These are phyloP conservation scores for Capronia coronata DNA, from an alignment of 2,329 filamentous ascomycete species.

Conservation along the genomic window DNA sequence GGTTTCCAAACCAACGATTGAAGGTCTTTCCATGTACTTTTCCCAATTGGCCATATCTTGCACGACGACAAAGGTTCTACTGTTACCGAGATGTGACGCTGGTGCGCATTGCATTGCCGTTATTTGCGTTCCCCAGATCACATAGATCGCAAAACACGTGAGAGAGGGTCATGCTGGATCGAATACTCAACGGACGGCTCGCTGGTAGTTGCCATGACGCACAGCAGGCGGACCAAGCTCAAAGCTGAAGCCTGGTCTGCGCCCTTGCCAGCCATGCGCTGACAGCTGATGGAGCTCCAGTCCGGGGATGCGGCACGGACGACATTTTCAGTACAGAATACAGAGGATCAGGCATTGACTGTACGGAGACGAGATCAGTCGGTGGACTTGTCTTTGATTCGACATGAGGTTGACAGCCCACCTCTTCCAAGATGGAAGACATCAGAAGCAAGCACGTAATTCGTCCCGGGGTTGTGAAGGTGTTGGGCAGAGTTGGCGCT, in stretches of 20 bases:
- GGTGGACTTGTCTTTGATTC: no score
- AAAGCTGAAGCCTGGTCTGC: slow-evolving; percentile 11
- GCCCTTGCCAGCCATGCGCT: slow-evolving; percentile 16
- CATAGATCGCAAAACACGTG: background rate
- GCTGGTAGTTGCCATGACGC: slow-evolving; percentile 16
- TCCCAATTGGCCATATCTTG: background rate
- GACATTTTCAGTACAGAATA: no score
- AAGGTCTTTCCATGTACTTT: background rate
- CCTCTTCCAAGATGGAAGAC: background rate
- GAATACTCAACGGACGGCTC: background rate
- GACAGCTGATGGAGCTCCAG: slow-evolving; percentile 15
- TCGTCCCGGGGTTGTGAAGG: background rate
- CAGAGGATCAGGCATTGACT: slow-evolving; percentile 1
- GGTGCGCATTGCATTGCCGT: background rate
- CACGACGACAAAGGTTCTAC: background rate
- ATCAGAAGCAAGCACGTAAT: slow-evolving; percentile 6
- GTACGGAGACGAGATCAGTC: no score
- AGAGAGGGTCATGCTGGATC: background rate
- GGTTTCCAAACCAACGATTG: background rate
- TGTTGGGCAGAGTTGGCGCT: slow-evolving; percentile 9
- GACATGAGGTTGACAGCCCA: background rate
- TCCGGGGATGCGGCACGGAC: no score
- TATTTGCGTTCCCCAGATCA: background rate
- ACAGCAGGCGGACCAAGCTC: slow-evolving; percentile 12
- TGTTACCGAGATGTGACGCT: background rate